Evolutionary conservation across 2,329 filamentous ascomycete species (phyloP), one percentile per base, ranked within the genome.

Genomic region (Arthrocladium fulminans): DNA sequence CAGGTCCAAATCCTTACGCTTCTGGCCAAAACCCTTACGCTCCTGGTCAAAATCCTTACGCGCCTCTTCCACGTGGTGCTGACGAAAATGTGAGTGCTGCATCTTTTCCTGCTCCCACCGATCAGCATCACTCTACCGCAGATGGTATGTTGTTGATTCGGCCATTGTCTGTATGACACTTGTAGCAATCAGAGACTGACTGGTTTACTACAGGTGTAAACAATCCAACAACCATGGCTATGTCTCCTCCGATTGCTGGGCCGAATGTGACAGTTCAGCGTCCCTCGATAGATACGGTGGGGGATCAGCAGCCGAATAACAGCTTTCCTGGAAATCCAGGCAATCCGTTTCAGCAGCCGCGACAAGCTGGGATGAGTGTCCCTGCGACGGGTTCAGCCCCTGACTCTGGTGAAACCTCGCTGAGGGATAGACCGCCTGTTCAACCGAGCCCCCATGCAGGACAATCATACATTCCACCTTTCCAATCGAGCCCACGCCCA

Each of bases 1-100:
- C 64, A 42, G 60, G 64, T 53, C 62, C 67, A 42, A n/a, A 37
- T n/a, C 32, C 32, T 37, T 37, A 37, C 13, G 32, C 32, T 15
- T 17, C 32, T 15, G 38, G 67, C n/a, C n/a, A n/a, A n/a, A n/a
- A n/a, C n/a, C n/a, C n/a, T n/a, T n/a, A n/a, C n/a, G n/a, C n/a
- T n/a, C n/a, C 69, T 52, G 56, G 56, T 50, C 55, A 64, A 62
- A 40, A 69, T 49, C 60, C 63, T n/a, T 71, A 70, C 52, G 63
- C 63, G 57, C 60, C 64, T 43, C 60, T 64, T 53, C 62, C 67
- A 42, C 61, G 64, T 51, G 62, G 67, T 55, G 65, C 63, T 51
- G 69, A 72, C 62, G 70, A 73, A 60, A 73, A 73, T 71, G 71
- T 74, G 69, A 73, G 71, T 72, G 62, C 63, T 63, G 60, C 60